Base-by-base conservation (phyloP, 164 flowering plant species). In the Berberis vulgaris region DNA sequence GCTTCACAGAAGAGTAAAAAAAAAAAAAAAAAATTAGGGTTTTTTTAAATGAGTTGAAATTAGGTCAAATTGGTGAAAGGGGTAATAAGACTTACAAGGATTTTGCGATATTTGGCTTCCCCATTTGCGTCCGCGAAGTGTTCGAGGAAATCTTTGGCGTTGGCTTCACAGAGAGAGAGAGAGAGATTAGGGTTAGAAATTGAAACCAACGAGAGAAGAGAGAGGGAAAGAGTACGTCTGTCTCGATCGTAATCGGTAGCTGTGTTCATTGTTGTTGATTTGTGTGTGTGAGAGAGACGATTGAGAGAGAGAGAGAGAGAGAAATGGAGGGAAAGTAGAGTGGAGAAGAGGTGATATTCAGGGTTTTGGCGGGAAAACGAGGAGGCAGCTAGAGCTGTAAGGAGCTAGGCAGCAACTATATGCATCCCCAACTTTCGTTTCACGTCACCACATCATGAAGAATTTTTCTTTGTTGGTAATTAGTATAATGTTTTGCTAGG, bases 51-150 rank as follows among this genome's bases (percentile, higher is more conserved):
- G 54, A 39, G 40, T 5, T 5, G 7, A 45, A 13, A 43, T 44
- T 2, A 45, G 12, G 38, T 10, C 12, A 26, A 9, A 45, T 1
- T 12, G 9, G 47, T 9, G 47, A 26, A 46, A 45, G 3, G 39
- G 1, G 26, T 3, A 11, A 43, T 38, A 41, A 55, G 52, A 72
- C 90, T 78, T 69, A 95, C 99, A 4, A 95, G 89, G 56, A 89
- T 74, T 67, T 79, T 83, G 73, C 85, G 75, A 82, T 95, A 95
- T 57, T 91, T 95, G 55, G 94, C 77, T 64, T 91, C 94, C 11
- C 97, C 97, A 70, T 79, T 65, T 1, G 73, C 76, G 57, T 89
- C 97, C 8, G 84, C 87, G 69, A 87, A 95, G 78, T 87, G 85
- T 0, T 70, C 44, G 39, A 95, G 82, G 65, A 95, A 95, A 46